phyloP scores from a whole-genome alignment of 805 yeast species.

The Candida adriatica region DNA sequence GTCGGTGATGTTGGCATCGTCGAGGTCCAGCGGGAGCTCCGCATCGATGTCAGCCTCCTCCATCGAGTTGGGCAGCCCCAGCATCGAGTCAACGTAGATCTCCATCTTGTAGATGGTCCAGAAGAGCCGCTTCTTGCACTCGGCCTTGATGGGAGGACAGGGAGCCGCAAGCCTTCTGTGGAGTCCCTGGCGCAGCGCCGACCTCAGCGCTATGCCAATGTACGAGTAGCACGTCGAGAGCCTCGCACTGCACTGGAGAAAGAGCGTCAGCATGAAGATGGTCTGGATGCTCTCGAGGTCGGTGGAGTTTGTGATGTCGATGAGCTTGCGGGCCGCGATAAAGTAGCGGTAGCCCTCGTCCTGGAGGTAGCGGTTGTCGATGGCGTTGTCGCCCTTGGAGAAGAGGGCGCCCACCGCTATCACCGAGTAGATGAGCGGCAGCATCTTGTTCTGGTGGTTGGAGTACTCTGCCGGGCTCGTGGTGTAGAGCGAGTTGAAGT shows the following conservation, averaged over 20 bases:
- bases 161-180: constrained; percentile 52
- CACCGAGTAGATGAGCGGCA: constrained; percentile 77
- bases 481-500: constrained; percentile 68
- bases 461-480: constrained; percentile 73
- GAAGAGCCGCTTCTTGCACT: constrained; percentile 77
- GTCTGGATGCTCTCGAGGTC: constrained; percentile 82
- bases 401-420: constrained; percentile 85
- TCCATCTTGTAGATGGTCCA: constrained; percentile 91
- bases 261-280: constrained; percentile 77
- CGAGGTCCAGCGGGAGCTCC: constrained; percentile 75
- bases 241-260: constrained; percentile 84
- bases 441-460: constrained; percentile 68
- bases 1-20: constrained; percentile 63
- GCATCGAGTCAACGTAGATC: constrained; percentile 79
- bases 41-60: constrained; percentile 83
- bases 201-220: constrained; percentile 82
- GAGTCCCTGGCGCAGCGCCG: constrained; percentile 79
- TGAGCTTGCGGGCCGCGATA: constrained; percentile 75
- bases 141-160: constrained; percentile 65
- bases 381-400: constrained; percentile 31
- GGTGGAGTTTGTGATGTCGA: constrained; percentile 81
- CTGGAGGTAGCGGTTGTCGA: constrained; percentile 29
- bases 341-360: constrained; percentile 79
- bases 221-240: constrained; percentile 86
- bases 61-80: constrained; percentile 76